Evolutionary conservation across 768 basidiomycete species (phyloP).

Genomic region (Daedaleopsis nitida): DNA sequence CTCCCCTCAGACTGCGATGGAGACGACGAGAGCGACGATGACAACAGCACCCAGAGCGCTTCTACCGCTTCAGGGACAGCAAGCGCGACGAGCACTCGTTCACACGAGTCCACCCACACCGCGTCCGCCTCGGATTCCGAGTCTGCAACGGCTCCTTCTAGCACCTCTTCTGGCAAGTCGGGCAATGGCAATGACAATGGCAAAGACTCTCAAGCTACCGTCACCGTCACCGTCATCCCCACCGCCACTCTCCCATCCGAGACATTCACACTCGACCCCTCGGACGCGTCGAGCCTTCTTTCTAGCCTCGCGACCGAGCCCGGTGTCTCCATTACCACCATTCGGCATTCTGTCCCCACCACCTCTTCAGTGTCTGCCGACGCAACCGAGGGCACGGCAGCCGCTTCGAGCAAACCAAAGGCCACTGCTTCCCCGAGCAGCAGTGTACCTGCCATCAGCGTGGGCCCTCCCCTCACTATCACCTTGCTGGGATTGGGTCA

Average conservation of each 20-base stretch:
- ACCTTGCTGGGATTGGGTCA: background rate
- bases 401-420: background rate
- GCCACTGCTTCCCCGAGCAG: constrained; percentile 4
- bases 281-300: constrained; percentile 44
- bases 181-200: constrained; percentile 26
- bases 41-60: background rate
- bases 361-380: background rate
- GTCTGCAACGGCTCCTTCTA: background rate
- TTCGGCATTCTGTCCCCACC: constrained; percentile 1
- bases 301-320: constrained; percentile 37
- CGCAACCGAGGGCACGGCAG: too few relatives aligned
- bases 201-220: constrained; percentile 26
- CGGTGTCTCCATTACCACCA: constrained; percentile 10
- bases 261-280: constrained; percentile 46
- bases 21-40: constrained; percentile 8
- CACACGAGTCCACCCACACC: constrained; percentile 19
- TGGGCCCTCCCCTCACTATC: constrained; percentile 9
- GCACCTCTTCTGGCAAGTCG: constrained; percentile 30
- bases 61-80: background rate
- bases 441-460: constrained; percentile 2
- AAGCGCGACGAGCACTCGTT: background rate
- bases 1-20: constrained; percentile 21
- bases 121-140: background rate
- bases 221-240: constrained; percentile 22
- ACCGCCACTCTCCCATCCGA: constrained; percentile 26